phyloP scores from a whole-genome alignment of 495 filamentous ascomycete species.

The Eremomyces bilateralis region DNA sequence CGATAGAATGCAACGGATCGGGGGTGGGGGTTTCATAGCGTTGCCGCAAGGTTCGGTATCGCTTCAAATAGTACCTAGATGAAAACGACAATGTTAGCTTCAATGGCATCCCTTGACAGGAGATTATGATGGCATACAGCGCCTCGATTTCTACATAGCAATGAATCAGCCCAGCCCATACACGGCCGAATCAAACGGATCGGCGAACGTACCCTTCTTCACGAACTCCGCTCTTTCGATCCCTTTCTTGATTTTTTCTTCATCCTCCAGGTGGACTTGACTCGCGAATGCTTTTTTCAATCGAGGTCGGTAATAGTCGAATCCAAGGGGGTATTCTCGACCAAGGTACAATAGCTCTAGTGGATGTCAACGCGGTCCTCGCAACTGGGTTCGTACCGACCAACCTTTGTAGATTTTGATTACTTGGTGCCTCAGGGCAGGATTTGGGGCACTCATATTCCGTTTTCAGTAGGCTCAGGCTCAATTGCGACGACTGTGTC shows the following conservation, averaged over 20 bases:
- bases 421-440: slow-evolving; percentile 55
- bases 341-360: slow-evolving; percentile 70
- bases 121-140: slow-evolving; percentile 43
- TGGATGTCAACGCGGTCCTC: not conserved
- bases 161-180: not conserved
- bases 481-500: too few species aligned
- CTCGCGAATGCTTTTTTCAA: slow-evolving; percentile 68
- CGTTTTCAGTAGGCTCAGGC: too few species aligned
- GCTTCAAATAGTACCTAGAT: slow-evolving; percentile 76
- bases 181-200: too few species aligned
- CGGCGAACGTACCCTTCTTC: slow-evolving; percentile 48
- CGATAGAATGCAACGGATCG: too few species aligned
- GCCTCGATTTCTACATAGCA: slow-evolving; percentile 57
- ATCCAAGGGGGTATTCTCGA: slow-evolving; percentile 71
- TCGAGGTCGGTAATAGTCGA: slow-evolving; percentile 56
- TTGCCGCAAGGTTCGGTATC: slow-evolving; percentile 71
- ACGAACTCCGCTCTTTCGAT: slow-evolving; percentile 70
- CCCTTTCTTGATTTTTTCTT: slow-evolving; percentile 49
- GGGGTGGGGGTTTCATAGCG: slow-evolving; percentile 35
- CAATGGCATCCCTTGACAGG: too few species aligned
- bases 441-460: too few species aligned
- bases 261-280: slow-evolving; percentile 45
- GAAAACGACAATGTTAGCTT: too few species aligned
- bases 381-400: slow-evolving; percentile 1
- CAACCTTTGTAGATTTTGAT: slow-evolving; percentile 81